Evolutionary conservation across 2,329 filamentous ascomycete species (phyloP).

Genomic region (Teratosphaeriaceae sp.): DNA sequence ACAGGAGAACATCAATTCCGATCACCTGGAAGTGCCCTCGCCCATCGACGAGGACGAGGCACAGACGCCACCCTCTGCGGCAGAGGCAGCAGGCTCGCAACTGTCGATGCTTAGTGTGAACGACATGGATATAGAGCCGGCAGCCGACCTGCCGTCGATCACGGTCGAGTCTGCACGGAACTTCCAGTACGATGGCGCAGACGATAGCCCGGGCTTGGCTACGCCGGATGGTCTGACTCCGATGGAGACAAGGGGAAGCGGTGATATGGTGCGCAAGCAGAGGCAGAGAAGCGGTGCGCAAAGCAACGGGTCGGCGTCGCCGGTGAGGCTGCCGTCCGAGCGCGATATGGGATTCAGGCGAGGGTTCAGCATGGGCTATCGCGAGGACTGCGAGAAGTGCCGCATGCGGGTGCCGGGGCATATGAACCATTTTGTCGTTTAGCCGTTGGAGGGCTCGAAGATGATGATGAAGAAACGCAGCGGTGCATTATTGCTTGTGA

Average conservation of each 20-base stretch:
- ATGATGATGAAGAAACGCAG: conserved; percentile 1
- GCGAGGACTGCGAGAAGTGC: conserved; percentile 46
- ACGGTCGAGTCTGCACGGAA: conserved; percentile 17
- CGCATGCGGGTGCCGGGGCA: conserved; percentile 42
- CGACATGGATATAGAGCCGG: conserved; percentile 30
- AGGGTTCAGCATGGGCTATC: conserved; percentile 42
- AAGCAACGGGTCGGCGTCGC: conserved; percentile 22
- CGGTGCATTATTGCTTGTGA: neutral
- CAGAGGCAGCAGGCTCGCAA: conserved; percentile 29
- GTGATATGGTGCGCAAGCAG: conserved; percentile 28
- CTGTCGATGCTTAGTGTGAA: conserved; percentile 30
- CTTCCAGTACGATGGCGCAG: conserved; percentile 8
- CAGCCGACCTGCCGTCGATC: conserved; percentile 16
- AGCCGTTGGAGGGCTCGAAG: neutral
- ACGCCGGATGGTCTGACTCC: conserved; percentile 10
- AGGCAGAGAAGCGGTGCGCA: conserved; percentile 30
- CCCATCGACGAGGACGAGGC: conserved; percentile 31
- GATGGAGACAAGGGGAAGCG: conserved; percentile 17
- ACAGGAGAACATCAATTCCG: conserved; percentile 22
- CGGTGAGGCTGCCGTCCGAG: conserved; percentile 12
- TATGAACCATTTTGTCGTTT: conserved; percentile 41
- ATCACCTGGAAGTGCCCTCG: conserved; percentile 27
- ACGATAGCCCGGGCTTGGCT: neutral
- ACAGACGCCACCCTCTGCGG: conserved; percentile 18
- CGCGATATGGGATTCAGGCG: conserved; percentile 17